phyloP scores from a whole-genome alignment of 2,329 filamentous ascomycete species.

The Penicillium sp. region DNA sequence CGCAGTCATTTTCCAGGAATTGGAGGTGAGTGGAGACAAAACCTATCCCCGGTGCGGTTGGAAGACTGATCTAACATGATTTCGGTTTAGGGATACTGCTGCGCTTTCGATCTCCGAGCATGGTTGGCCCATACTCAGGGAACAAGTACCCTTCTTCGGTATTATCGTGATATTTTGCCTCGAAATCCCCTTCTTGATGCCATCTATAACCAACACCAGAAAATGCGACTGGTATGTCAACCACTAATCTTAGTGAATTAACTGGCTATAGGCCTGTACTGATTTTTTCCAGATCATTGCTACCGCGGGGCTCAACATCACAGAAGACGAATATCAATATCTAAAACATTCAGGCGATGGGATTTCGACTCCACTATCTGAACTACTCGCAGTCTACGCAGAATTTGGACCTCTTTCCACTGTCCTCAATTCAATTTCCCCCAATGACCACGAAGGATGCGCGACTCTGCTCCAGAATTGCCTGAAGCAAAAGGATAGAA shows the following conservation, averaged over 20 bases:
- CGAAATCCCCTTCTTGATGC: slow-evolving; percentile 13
- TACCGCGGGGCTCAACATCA: slow-evolving; percentile 1
- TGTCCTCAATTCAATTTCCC: background rate
- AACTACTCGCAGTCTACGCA: slow-evolving; percentile 12
- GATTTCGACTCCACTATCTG: slow-evolving; percentile 8
- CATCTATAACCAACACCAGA: slow-evolving; percentile 17
- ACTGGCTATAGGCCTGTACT: background rate
- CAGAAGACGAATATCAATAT: slow-evolving; percentile 15
- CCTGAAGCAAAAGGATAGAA: background rate
- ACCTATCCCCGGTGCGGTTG: background rate
- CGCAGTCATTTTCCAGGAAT: slow-evolving; percentile 17
- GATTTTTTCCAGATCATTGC: background rate
- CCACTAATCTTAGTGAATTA: too few species aligned
- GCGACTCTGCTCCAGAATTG: background rate
- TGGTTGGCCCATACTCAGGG: slow-evolving; percentile 16
- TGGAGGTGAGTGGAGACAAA: slow-evolving; percentile 8
- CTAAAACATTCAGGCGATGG: slow-evolving; percentile 4
- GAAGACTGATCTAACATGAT: background rate
- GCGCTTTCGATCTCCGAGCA: slow-evolving; percentile 11
- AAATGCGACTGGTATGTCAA: slow-evolving; percentile 11
- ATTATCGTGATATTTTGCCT: slow-evolving; percentile 7
- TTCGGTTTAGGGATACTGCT: slow-evolving; percentile 8
- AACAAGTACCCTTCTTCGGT: slow-evolving; percentile 9
- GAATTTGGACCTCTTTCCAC: slow-evolving; percentile 9
- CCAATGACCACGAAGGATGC: background rate